These are phyloP conservation scores for Zygosaccharomyces sapae DNA, from an alignment of 1,139 yeast species.

Conservation along the genomic window DNA sequence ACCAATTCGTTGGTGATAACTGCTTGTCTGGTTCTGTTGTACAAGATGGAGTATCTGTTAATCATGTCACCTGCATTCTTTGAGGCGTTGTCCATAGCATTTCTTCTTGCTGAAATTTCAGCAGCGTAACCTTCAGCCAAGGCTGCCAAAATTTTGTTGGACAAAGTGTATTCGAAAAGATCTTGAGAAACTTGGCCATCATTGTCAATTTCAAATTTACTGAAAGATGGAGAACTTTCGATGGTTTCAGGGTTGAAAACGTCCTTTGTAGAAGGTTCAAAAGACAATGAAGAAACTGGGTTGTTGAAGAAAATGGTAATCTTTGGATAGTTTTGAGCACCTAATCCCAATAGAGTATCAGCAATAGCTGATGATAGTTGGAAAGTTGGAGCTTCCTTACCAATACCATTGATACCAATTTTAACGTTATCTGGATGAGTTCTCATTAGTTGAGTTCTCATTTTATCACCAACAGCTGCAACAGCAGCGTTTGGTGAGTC, in stretches of 20 bases:
- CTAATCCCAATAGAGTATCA: conserved; percentile 68
- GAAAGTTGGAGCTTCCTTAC: conserved; percentile 95
- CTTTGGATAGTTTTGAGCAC: conserved; percentile 55
- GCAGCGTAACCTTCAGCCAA: conserved; percentile 98
- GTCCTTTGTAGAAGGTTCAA: conserved; percentile 72
- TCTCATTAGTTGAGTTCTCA: conserved; percentile 83
- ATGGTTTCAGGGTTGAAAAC: conserved; percentile 69
- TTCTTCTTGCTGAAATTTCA: conserved; percentile 97
- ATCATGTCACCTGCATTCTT: conserved; percentile 99
- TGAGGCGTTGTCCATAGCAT: conserved; percentile 99
- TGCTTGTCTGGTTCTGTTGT: conserved; percentile 99
- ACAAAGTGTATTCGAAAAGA: conserved; percentile 79
- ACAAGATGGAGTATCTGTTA: conserved; percentile 88
- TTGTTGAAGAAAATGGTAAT: conserved; percentile 83
- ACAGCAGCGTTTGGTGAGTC: conserved; percentile 70
- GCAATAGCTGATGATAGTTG: conserved; percentile 84
- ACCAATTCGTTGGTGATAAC: conserved; percentile 99
- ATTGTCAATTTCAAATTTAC: conserved; percentile 82
- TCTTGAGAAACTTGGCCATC: conserved; percentile 57
- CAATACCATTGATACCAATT: conserved; percentile 82
- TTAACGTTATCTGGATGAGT: conserved; percentile 65
- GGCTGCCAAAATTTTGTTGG: conserved; percentile 86
- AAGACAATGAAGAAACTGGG: conserved; percentile 82
- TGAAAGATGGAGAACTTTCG: conserved; percentile 81
- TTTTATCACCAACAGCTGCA: conserved; percentile 91